A percentile compares a stretch with the other conserved stretches of the same genome.
These are phyloP conservation scores for Fragilariopsis cylindrus DNA, from an alignment of 108 stramenopile genomes.

Conservation along the genomic window DNA sequence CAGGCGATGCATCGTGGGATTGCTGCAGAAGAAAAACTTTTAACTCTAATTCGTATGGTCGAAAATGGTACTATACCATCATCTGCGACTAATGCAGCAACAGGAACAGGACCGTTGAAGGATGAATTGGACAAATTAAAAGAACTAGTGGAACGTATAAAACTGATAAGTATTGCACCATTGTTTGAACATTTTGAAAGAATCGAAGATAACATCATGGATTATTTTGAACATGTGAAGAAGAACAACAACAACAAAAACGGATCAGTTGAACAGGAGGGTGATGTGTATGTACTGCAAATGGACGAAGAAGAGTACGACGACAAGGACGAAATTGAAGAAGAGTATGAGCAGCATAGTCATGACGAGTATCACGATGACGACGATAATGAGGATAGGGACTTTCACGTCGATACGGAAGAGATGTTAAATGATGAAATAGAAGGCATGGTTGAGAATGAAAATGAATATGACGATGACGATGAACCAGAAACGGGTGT, in stretches of 20 bases:
- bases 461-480: not conserved
- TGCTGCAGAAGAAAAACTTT: constrained; percentile 26
- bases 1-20: constrained; percentile 20
- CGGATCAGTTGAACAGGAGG: not conserved
- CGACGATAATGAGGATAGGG: not conserved
- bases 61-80: no score
- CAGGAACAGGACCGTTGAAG: constrained; percentile 13
- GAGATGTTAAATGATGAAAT: not conserved
- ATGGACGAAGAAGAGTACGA: not conserved
- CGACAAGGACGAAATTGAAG: not conserved
- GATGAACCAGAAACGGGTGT: not conserved
- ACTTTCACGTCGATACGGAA: not conserved
- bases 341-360: not conserved
- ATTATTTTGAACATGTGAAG: constrained; percentile 1
- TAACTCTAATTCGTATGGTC: constrained; percentile 8
- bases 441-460: not conserved
- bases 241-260: not conserved
- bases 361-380: not conserved
- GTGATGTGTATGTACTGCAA: not conserved
- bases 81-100: no score
- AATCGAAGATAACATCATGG: constrained; percentile 21
- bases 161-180: constrained; percentile 33
- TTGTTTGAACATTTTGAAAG: constrained; percentile 21
- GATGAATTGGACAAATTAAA: constrained; percentile 23
- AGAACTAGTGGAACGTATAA: constrained; percentile 19